These are phyloP conservation scores for Leccinum fibrillosum DNA, from an alignment of 768 basidiomycete genomes.

Conservation along the genomic window DNA sequence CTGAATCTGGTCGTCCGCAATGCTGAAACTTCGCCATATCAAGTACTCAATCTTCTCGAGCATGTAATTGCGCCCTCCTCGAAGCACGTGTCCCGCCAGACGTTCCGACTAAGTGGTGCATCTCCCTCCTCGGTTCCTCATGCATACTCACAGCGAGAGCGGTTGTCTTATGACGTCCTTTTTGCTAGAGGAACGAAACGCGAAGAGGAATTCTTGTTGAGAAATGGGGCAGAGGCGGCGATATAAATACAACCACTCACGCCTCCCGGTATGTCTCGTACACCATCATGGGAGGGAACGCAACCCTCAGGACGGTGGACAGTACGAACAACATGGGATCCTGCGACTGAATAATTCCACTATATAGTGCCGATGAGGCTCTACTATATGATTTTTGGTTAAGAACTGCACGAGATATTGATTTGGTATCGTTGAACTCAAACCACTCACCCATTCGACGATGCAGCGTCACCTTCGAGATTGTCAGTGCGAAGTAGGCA, in stretches of 20 bases:
- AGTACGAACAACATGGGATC: neutral
- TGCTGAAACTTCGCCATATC: neutral
- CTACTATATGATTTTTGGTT: constrained; percentile 6
- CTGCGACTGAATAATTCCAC: neutral
- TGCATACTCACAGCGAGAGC: too few species aligned
- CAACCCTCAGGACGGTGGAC: neutral
- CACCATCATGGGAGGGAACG: neutral
- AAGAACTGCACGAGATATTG: neutral
- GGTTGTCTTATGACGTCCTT: too few species aligned
- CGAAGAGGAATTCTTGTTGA: too few species aligned
- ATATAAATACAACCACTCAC: too few species aligned
- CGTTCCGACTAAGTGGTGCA: too few species aligned
- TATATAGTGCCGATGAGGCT: neutral
- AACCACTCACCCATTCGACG: neutral
- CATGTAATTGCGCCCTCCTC: neutral
- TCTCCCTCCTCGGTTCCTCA: too few species aligned
- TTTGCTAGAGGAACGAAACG: too few species aligned
- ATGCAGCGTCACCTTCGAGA: neutral
- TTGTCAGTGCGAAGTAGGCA: neutral
- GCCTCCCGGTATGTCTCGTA: neutral
- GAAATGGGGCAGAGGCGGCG: too few species aligned
- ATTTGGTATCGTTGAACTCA: neutral
- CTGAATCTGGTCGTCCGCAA: neutral
- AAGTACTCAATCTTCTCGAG: neutral
- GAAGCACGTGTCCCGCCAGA: neutral